Base-by-base conservation (phyloP, 2,329 filamentous ascomycete genomes). In the Dactylonectria macrodidyma region DNA sequence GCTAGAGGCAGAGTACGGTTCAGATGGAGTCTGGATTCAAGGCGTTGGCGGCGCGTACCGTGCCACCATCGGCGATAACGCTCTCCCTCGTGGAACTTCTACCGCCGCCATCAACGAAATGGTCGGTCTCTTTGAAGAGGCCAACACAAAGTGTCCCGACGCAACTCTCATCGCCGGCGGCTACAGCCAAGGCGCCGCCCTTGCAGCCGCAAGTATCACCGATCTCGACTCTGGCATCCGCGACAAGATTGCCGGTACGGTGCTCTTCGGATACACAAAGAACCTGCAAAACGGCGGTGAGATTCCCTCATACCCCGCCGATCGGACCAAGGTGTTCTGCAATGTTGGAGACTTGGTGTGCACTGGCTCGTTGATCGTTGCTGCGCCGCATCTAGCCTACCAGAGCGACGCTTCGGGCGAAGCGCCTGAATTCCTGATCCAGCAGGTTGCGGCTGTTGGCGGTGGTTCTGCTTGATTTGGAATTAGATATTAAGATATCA, bases 81-180 rank as follows among this genome's bases (percentile, higher is more conserved):
- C 77, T 50, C 74, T 81, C 0, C 76, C 79, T 9, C 64, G 71
- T 5, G 81, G 82, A 34, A 83, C 82, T 3, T 74, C 75, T 52
- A 59, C 50, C 11, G 75, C 59, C 2, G 80, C 81, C 54, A 84
- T 85, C 65, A 65, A 76, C 3, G 83, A 82, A 60, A 82, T 80
- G n/a, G 79, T 77, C 44, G 71, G 76, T 14, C 78, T 84, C 38
- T 81, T 85, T 72, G 71, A 75, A 3, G 57, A 81, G 41, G 83
- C 84, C 14, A 66, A 77, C 69, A 69, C 71, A 2, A 83, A 83
- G 67, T 86, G 84, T 62, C 83, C 83, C 9, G 71, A 80, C 41
- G 75, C 83, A 0, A 75, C 79, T 52, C 78, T 85, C 34, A 79
- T 84, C 1, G 79, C 81, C 3, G 83, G 81, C 54, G 84, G 77